Evolutionary conservation across 805 yeast genomes (phyloP).

Genomic region (Cyberlindnera xylosilytica): DNA sequence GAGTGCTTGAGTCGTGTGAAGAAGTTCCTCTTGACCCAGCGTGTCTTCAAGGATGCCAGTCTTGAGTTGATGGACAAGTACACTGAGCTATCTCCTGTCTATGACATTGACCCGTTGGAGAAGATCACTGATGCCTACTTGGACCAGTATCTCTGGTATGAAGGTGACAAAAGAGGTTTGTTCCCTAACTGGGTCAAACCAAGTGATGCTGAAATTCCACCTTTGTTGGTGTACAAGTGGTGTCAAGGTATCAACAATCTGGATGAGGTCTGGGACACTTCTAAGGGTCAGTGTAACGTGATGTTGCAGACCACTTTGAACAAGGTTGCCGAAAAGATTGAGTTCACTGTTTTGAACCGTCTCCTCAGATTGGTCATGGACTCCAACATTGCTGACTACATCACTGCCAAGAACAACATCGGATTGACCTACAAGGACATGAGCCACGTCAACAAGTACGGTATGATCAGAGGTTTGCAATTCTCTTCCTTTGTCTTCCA

Average conservation of each 20-base stretch:
- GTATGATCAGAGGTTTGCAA: constrained; percentile 83
- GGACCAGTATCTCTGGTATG: constrained; percentile 96
- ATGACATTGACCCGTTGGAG: constrained; percentile 86
- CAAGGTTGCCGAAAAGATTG: constrained; percentile 80
- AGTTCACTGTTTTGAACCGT: constrained; percentile 81
- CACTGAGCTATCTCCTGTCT: constrained; percentile 80
- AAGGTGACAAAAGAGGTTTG: constrained; percentile 78
- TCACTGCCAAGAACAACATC: constrained; percentile 87
- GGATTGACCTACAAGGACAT: constrained; percentile 85
- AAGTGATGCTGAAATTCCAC: constrained; percentile 90
- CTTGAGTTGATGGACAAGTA: constrained; percentile 91
- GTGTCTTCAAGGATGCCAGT: constrained; percentile 87
- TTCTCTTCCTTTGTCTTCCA: constrained; percentile 89
- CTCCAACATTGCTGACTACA: constrained; percentile 90
- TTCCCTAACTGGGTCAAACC: constrained; percentile 98
- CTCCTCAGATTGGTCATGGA: constrained; percentile 79
- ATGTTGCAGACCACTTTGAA: constrained; percentile 74
- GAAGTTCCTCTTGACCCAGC: constrained; percentile 75
- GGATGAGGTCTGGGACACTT: constrained; percentile 72
- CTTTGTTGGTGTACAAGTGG: constrained; percentile 89
- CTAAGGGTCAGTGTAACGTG: constrained; percentile 74
- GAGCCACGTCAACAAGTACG: constrained; percentile 89
- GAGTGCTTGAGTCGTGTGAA: constrained; percentile 85
- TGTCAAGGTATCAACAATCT: constrained; percentile 85
- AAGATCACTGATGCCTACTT: constrained; percentile 94